phyloP scores from a whole-genome alignment of 208 protist genomes.

The Trypanosoma scelopori region DNA sequence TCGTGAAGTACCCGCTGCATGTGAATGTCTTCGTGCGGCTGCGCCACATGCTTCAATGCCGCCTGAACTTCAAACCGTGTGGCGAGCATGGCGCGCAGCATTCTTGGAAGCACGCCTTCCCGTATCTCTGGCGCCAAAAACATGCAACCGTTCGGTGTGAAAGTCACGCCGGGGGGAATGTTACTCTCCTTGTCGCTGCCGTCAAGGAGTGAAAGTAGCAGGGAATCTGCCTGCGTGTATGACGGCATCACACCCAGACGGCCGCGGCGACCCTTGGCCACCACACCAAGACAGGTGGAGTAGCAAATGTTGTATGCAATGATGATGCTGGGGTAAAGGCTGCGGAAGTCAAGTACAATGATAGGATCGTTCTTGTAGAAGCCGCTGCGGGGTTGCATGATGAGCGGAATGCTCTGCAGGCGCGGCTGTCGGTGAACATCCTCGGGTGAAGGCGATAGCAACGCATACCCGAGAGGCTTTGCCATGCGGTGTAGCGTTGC shows the following conservation, averaged over 20 bases:
- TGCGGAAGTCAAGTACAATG: conserved; percentile 99
- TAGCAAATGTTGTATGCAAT: conserved; percentile 99
- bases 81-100: conserved; percentile 75
- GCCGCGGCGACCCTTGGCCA: conserved; percentile 20
- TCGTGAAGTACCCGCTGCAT: conserved; percentile 90
- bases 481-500: conserved; percentile 75
- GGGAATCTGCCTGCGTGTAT: conserved; percentile 40
- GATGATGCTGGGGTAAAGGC: conserved; percentile 99
- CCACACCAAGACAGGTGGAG: conserved; percentile 78
- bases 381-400: conserved; percentile 71
- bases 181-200: conserved; percentile 89
- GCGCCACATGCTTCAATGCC: conserved; percentile 63
- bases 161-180: conserved; percentile 33
- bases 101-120: conserved; percentile 70
- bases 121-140: conserved; percentile 56
- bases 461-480: conserved; percentile 56
- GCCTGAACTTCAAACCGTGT: conserved; percentile 84
- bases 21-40: conserved; percentile 35
- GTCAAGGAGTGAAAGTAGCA: conserved; percentile 87
- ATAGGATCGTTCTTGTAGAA: conserved; percentile 91
- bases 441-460: conserved; percentile 57
- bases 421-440: conserved; percentile 70
- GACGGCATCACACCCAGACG: conserved; percentile 74
- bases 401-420: conserved; percentile 76
- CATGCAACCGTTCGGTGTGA: conserved; percentile 79